A percentile compares a stretch with the other conserved stretches of the same genome.
These are phyloP conservation scores for Daedalea quercina DNA, from an alignment of 768 basidiomycete genomes.

Conservation along the genomic window DNA sequence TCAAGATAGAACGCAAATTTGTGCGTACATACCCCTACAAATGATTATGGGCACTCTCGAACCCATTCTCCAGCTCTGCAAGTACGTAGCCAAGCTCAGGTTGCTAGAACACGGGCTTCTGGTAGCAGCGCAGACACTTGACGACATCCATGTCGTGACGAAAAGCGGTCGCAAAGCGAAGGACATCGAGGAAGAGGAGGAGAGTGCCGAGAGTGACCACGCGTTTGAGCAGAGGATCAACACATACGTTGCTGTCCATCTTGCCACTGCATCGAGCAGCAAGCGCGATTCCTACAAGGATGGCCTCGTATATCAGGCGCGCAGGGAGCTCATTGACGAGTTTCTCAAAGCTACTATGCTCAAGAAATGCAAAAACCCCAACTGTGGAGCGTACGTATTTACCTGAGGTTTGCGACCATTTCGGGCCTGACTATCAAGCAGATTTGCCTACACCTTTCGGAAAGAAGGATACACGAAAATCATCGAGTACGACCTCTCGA, in stretches of 20 bases:
- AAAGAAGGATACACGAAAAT: constrained; percentile 94
- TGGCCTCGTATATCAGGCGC: constrained; percentile 75
- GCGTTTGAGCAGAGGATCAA: constrained; percentile 60
- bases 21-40: constrained; percentile 35
- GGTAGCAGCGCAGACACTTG: constrained; percentile 71
- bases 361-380: constrained; percentile 69
- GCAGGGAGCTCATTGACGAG: constrained; percentile 76
- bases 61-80: constrained; percentile 49
- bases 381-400: constrained; percentile 65
- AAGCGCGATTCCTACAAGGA: constrained; percentile 87
- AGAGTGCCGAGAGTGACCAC: constrained; percentile 51
- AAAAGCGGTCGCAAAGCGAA: constrained; percentile 33
- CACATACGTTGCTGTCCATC: constrained; percentile 53
- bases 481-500: constrained; percentile 84
- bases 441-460: constrained; percentile 71
- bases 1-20: constrained; percentile 71
- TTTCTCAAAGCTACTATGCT: constrained; percentile 65
- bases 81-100: constrained; percentile 81
- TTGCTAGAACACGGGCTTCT: constrained; percentile 87
- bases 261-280: constrained; percentile 38
- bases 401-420: neutral
- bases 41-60: neutral
- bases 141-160: constrained; percentile 49
- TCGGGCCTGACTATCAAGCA: neutral
- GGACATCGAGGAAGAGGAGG: constrained; percentile 34